Evolutionary conservation across 495 filamentous ascomycete genomes (phyloP).

Genomic region (Sabuloglossum arenarium): DNA sequence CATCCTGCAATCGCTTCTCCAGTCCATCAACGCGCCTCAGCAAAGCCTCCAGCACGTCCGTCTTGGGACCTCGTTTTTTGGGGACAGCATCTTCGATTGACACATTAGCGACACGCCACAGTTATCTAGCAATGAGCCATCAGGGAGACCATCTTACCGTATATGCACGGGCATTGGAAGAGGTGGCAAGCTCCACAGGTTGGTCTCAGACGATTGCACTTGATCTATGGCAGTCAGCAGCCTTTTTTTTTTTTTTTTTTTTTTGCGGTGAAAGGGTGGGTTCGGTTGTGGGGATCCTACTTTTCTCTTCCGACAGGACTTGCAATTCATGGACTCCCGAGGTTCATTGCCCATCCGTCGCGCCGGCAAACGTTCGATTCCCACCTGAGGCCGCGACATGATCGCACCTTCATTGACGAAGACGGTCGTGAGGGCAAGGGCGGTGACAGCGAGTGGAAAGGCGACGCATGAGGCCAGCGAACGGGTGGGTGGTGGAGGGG

Average conservation of each 20-base stretch:
- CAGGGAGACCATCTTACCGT: conserved; percentile 34
- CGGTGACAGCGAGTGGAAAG: too few species aligned
- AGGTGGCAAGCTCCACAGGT: conserved; percentile 77
- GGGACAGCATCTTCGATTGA: conserved; percentile 45
- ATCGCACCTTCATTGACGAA: conserved; percentile 3
- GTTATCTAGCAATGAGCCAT: too few species aligned
- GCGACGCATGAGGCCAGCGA: too few species aligned
- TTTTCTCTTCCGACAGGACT: conserved; percentile 78
- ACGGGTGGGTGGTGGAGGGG: too few species aligned
- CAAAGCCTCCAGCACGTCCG: conserved; percentile 67
- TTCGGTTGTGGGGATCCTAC: conserved; percentile 19
- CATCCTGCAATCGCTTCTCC: conserved; percentile 56
- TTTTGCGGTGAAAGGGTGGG: neutral
- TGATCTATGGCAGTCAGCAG: conserved; percentile 34
- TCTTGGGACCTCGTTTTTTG: conserved; percentile 76
- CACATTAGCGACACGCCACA: too few species aligned
- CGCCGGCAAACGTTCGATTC: conserved; percentile 61
- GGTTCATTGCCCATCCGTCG: conserved; percentile 54
- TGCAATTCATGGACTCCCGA: conserved; percentile 85
- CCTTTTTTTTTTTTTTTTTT: conserved; percentile 4
- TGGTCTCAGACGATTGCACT: conserved; percentile 67
- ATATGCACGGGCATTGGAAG: conserved; percentile 73
- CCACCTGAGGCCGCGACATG: conserved; percentile 61
- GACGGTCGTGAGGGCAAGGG: too few species aligned
- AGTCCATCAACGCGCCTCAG: conserved; percentile 67